phyloP scores from a whole-genome alignment of 2,329 filamentous ascomycete genomes.

The Akanthomyces lecanii region DNA sequence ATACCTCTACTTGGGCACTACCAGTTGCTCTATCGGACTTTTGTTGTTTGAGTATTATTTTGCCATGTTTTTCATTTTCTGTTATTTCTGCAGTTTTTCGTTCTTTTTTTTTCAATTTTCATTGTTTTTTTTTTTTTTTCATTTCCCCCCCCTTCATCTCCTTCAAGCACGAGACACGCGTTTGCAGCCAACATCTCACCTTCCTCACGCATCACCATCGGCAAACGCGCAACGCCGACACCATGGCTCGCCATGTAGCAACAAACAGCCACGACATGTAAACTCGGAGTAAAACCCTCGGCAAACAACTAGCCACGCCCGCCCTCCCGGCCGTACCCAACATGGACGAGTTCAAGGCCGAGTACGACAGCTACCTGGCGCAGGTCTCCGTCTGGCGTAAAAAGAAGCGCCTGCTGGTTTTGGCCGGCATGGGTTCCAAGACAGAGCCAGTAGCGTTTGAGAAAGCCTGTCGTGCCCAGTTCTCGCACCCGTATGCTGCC shows the following conservation, averaged over 20 bases:
- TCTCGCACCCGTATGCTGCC: neutral
- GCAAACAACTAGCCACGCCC: neutral
- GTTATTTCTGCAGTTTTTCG: too few relatives aligned
- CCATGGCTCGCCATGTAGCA: neutral
- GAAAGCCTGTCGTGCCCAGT: neutral
- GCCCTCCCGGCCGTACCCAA: neutral
- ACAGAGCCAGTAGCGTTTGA: neutral
- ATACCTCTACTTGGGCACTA: too few relatives aligned
- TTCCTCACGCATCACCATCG: neutral
- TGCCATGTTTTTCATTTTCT: too few relatives aligned
- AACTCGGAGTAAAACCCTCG: neutral
- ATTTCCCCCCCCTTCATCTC: too few relatives aligned
- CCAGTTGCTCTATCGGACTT: too few relatives aligned
- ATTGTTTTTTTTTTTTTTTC: too few relatives aligned
- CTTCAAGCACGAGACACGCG: neutral
- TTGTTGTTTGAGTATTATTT: too few relatives aligned
- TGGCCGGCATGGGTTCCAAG: neutral
- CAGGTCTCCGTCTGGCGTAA: neutral
- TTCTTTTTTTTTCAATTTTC: too few relatives aligned
- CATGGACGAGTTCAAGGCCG: too few relatives aligned
- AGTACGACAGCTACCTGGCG: neutral
- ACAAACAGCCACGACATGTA: rapidly evolving
- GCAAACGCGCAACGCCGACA: neutral
- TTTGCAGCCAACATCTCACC: neutral
- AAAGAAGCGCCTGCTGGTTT: neutral